These are phyloP conservation scores for Spiromastix sp. DNA, from an alignment of 2,329 filamentous ascomycete genomes.

Conservation along the genomic window DNA sequence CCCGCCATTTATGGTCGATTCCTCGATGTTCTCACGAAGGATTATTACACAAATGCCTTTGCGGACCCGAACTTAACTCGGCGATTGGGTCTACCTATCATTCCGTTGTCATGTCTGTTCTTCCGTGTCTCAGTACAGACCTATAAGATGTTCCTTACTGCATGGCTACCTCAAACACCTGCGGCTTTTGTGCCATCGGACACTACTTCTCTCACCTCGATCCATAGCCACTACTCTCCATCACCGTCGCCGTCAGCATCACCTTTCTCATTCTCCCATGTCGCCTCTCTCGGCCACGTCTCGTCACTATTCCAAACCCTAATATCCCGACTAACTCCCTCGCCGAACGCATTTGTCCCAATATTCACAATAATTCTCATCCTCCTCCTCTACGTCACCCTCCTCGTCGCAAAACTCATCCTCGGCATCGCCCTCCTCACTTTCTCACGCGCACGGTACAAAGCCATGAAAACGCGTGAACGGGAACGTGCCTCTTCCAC, in stretches of 20 bases:
- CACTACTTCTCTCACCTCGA: constrained; percentile 30
- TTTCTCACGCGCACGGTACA: constrained; percentile 70
- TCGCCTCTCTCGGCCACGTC: constrained; percentile 35
- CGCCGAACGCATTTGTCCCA: constrained; percentile 30
- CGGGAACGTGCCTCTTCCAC: constrained; percentile 13
- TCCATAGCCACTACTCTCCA: constrained; percentile 38
- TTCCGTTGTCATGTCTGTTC: constrained; percentile 87
- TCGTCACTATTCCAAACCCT: constrained; percentile 27
- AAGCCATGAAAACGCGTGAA: constrained; percentile 65
- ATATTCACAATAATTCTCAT: constrained; percentile 68
- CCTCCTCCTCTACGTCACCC: constrained; percentile 70
- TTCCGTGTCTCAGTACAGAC: constrained; percentile 91
- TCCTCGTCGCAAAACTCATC: constrained; percentile 74
- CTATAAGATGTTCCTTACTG: constrained; percentile 95
- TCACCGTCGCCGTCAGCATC: constrained; percentile 42
- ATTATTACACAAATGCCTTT: constrained; percentile 97
- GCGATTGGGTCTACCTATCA: constrained; percentile 78
- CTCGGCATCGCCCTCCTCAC: constrained; percentile 79
- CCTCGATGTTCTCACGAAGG: constrained; percentile 87
- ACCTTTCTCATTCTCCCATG: constrained; percentile 40
- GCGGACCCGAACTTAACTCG: constrained; percentile 81
- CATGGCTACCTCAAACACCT: constrained; percentile 61
- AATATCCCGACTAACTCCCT: constrained; percentile 32
- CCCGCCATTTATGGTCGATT: constrained; percentile 82
- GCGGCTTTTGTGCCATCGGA: constrained; percentile 19